Base-by-base conservation (phyloP, 331 rosid species). In the Malus hybrid region DNA sequence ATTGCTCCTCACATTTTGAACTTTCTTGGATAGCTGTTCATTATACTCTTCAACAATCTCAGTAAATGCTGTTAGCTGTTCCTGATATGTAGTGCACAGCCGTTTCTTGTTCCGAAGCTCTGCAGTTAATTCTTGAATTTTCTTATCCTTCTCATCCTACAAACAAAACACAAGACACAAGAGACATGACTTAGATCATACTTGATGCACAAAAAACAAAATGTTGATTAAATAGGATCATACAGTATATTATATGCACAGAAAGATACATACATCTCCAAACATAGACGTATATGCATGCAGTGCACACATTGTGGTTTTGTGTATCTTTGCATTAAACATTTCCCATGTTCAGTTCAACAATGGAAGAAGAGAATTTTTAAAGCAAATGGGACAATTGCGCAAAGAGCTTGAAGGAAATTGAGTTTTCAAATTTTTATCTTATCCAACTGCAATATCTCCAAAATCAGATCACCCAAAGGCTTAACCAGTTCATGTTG, bases 101-200 rank as follows among this genome's bases (percentile, higher is more conserved):
- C 97, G 87, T 77, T 91, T 93, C 85, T 88, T 93, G 70, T 82
- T 89, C 81, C 97, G 94, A 82, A 93, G 88, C 86, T 93, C 97
- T 9, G 85, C 77, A 55, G 96, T 91, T 78, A 93, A 78, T 79
- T 93, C 98, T 84, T 90, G 98, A 81, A 93, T 91, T 84, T 48
- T 92, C 81, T 85, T 93, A 84, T 93, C 96, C 85, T 88, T 93
- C 77, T 93, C 98, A 79, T 93, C 98, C 98, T 93, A 69, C 74
- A 79, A 75, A 52, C 67, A 42, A 32, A 78, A 66, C 31, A 24
- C 22, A 60, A 8, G 10, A 34, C 20, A 80, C 42, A 70, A 67
- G 78, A 29, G 33, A 16, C 7, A 44, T 67, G 20, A 67, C 22
- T 27, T 46, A 66, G 20, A 52, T 34, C 74, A 83, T 44, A 36